These are phyloP conservation scores for Dactylellina cionopaga DNA, from an alignment of 2,329 filamentous ascomycete genomes.

Conservation along the genomic window DNA sequence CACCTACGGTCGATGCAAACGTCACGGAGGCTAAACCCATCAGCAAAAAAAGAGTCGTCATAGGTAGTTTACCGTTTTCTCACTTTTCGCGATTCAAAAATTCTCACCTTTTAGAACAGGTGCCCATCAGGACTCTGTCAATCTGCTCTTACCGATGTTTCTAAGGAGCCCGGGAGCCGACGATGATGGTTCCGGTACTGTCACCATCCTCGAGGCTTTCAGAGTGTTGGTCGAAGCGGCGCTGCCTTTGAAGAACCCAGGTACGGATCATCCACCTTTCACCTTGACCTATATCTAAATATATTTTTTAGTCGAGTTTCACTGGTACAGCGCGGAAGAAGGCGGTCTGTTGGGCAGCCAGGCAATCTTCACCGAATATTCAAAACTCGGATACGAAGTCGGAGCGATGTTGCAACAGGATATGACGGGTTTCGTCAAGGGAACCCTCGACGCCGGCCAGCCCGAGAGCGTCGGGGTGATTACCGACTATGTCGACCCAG, in stretches of 20 bases:
- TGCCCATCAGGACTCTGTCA: conserved; percentile 94
- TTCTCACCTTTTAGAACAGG: conserved; percentile 65
- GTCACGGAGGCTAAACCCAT: conserved; percentile 3
- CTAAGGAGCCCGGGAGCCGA: conserved; percentile 91
- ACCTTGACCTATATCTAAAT: not conserved
- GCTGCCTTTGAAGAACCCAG: conserved; percentile 41
- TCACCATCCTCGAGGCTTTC: conserved; percentile 93
- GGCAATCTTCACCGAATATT: conserved; percentile 85
- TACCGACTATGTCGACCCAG: conserved; percentile 85
- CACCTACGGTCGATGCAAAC: conserved; percentile 59
- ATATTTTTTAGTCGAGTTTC: conserved; percentile 88
- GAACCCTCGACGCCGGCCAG: conserved; percentile 82
- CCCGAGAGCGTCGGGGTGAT: conserved; percentile 91
- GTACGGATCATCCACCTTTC: not conserved
- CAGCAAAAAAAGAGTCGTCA: conserved; percentile 33
- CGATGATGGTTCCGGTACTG: conserved; percentile 90
- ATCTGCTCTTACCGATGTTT: conserved; percentile 85
- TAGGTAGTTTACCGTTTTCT: conserved; percentile 15
- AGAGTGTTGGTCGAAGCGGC: conserved; percentile 75
- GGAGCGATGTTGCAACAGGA: conserved; percentile 99
- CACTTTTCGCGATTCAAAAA: not conserved
- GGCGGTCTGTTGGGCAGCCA: conserved; percentile 87
- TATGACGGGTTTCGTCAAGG: conserved; percentile 91
- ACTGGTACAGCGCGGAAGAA: conserved; percentile 94
- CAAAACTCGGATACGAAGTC: conserved; percentile 76